A percentile compares a stretch with the other conserved stretches of the same genome.
phyloP scores from a whole-genome alignment of 2,329 filamentous ascomycete species.

The Thielaviopsis euricoi region DNA sequence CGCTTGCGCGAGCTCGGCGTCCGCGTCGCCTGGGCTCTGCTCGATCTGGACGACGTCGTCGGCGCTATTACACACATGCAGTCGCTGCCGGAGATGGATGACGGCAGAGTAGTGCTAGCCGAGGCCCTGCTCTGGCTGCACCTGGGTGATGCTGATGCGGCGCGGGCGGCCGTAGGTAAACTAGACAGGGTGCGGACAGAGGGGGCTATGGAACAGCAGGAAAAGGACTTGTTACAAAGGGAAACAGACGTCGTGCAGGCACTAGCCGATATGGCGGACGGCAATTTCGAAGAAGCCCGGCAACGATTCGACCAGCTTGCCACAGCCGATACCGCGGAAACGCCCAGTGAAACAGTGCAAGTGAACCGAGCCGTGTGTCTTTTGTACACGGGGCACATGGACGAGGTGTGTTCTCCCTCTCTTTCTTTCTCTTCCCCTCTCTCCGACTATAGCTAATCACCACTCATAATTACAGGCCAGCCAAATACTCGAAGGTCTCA shows the following conservation, averaged over 20 bases:
- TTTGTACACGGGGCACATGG: constrained; percentile 63
- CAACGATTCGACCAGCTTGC: constrained; percentile 39
- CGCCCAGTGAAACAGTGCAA: constrained; percentile 49
- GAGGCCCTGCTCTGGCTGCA: constrained; percentile 58
- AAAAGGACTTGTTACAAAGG: too few relatives aligned
- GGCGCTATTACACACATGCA: constrained; percentile 61
- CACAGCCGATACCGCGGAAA: constrained; percentile 20
- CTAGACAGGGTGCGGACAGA: constrained; percentile 19
- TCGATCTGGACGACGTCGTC: constrained; percentile 77
- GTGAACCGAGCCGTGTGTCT: constrained; percentile 77
- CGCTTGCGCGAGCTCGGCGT: constrained; percentile 62
- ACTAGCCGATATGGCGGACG: constrained; percentile 64
- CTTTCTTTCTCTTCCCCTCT: not conserved
- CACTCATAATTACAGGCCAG: constrained; percentile 33
- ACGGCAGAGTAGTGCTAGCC: constrained; percentile 28
- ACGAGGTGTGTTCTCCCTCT: constrained; percentile 36
- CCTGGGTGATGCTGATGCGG: constrained; percentile 58
- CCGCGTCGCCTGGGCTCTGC: constrained; percentile 45
- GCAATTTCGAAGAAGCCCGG: constrained; percentile 49
- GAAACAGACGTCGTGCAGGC: constrained; percentile 30
- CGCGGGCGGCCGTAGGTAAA: constrained; percentile 34
- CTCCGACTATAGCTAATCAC: too few relatives aligned
- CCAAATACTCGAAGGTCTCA: constrained; percentile 46
- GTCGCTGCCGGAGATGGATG: constrained; percentile 30
- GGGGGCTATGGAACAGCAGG: too few relatives aligned